These are phyloP conservation scores for Calonectria hongkongensis DNA, from an alignment of 2,329 filamentous ascomycete species.

Conservation along the genomic window DNA sequence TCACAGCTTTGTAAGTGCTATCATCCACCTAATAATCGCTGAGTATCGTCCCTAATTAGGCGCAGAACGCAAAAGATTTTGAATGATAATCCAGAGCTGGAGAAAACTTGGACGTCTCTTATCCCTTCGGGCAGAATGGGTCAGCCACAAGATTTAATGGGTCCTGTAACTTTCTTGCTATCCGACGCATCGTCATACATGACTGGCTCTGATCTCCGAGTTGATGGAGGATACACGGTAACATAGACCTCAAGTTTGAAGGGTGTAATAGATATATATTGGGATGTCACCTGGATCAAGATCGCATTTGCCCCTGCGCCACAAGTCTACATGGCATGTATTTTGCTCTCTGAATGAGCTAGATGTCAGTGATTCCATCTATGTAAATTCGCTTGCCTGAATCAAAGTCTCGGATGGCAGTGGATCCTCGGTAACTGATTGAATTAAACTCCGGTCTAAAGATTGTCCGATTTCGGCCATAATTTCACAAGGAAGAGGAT, in stretches of 20 bases:
- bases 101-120: constrained; percentile 90
- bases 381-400: no score
- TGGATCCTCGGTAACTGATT: no score
- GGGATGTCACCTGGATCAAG: no score
- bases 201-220: constrained; percentile 82
- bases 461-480: not conserved
- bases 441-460: no score
- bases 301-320: no score
- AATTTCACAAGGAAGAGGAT: not conserved
- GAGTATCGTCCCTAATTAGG: not conserved
- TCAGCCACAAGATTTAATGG: constrained; percentile 92
- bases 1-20: constrained; percentile 86
- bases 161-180: constrained; percentile 89
- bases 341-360: no score
- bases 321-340: no score
- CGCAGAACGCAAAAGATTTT: constrained; percentile 91
- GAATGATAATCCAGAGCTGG: constrained; percentile 94
- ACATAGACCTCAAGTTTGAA: constrained; percentile 68
- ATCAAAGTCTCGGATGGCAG: no score
- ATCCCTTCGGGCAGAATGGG: constrained; percentile 97
- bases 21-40: fast-evolving
- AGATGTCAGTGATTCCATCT: no score
- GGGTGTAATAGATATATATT: no score
- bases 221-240: constrained; percentile 89
- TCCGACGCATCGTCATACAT: constrained; percentile 87